phyloP scores from a whole-genome alignment of 2,329 filamentous ascomycete genomes.

The Capronia epimyces region DNA sequence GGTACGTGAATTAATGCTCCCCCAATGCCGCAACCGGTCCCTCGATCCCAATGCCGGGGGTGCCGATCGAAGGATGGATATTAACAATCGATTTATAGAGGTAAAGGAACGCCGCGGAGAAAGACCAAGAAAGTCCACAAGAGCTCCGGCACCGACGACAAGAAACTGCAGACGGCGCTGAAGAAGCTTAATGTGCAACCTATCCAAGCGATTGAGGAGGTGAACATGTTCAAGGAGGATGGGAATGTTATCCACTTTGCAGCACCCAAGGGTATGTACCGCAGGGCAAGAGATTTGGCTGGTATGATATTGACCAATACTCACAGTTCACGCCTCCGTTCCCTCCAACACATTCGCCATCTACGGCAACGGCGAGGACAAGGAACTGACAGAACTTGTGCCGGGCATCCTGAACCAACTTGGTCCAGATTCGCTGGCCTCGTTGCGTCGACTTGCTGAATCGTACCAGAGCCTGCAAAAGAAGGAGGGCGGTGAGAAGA shows the following conservation, averaged over 20 bases:
- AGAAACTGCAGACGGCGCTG: constrained; percentile 94
- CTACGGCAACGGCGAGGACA: constrained; percentile 98
- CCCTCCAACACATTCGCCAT: constrained; percentile 99
- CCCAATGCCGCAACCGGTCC: constrained; percentile 22
- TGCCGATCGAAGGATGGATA: not conserved
- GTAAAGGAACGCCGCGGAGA: constrained; percentile 96
- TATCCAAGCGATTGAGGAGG: constrained; percentile 98
- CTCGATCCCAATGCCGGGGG: not conserved
- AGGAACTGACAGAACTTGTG: constrained; percentile 98
- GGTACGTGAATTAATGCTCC: constrained; percentile 12
- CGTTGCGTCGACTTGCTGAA: constrained; percentile 96
- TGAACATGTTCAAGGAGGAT: constrained; percentile 99
- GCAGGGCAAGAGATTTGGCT: not conserved
- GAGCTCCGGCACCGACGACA: constrained; percentile 91
- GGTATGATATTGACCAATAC: constrained; percentile 2
- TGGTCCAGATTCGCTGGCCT: constrained; percentile 93
- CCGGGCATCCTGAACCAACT: constrained; percentile 99
- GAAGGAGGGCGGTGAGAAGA: constrained; percentile 71
- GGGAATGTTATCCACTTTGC: constrained; percentile 99
- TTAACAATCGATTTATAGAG: constrained; percentile 48
- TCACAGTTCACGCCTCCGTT: constrained; percentile 86
- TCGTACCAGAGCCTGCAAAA: constrained; percentile 99
- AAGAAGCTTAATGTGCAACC: constrained; percentile 99
- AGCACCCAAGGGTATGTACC: constrained; percentile 80
- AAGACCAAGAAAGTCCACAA: constrained; percentile 98